Base-by-base conservation (phyloP, 169 alveolate species). In the Plasmodium vivax region DNA sequence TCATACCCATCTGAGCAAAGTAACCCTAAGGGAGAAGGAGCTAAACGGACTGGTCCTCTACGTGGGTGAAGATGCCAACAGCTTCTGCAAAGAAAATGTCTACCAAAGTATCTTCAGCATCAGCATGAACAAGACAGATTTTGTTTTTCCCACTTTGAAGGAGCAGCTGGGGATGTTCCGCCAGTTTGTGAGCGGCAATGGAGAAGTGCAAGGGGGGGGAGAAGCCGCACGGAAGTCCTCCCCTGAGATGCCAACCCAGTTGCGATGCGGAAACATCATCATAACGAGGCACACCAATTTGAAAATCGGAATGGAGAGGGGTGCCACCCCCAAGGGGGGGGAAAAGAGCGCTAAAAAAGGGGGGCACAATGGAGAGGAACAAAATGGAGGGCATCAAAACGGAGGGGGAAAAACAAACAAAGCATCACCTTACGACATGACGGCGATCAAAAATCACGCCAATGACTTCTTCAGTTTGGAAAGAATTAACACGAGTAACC, bases 271-370 rank as follows among this genome's bases (percentile, higher is more conserved):
- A 68, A 90, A 71, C n/a, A 90, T 90, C 36, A 79, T 90, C 23
- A 82, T 90, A 58, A 90, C 94, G 73, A 90, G 94, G 62, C 94
- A 90, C 27, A 90, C n/a, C 19, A 90, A 90, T 51, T 68, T 90
- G 54, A 62, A 82, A 68, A 45, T 90, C 51, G 94, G 92, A 62
- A 90, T 90, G 94, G 14, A n/a, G 7, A 27, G 30, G n/a, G 9
- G 83, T 0, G 47, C 27, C 12, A 23, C 45, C 3, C n/a, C 71
- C 16, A 56, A 45, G 14, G 34, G n/a, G 34, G 51, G 43, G 34
- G 45, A 73, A 73, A 8, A 77, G 8, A 27, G n/a, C 23, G 32
- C 36, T 72, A 43, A 85, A 30, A n/a, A n/a, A 2, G 19, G 23
- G 58, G 58, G 14, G 14, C 16, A 6, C 10, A 47, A 75, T 5